Percentiles rank a stretch among this genome's conserved stretches.
Conservation (phyloP, 768 basidiomycete species). For the Suillus sp. region DNA sequence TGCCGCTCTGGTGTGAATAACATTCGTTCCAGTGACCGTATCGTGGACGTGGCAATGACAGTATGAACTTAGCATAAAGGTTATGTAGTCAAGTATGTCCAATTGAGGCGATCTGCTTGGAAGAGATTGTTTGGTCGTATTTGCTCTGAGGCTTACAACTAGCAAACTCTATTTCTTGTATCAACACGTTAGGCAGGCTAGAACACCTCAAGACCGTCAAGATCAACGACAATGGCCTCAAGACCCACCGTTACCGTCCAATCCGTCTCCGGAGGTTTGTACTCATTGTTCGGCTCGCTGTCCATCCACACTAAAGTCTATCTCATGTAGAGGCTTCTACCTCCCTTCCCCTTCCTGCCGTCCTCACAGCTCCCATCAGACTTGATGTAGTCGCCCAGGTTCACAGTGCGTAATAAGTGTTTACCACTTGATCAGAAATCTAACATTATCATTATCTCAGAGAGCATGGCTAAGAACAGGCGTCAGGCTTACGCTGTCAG, state of each 20-base stretch:
- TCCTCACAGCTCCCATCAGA: conserved; percentile 97
- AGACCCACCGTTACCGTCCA: conserved; percentile 90
- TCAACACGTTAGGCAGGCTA: conserved; percentile 7
- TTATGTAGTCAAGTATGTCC: not conserved
- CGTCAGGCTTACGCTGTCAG: conserved; percentile 96
- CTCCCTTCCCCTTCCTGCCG: conserved; percentile 92
- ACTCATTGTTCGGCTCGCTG: not conserved
- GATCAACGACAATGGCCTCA: conserved; percentile 73
- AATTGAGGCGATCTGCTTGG: not conserved
- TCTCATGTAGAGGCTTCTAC: conserved; percentile 68
- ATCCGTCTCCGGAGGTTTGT: conserved; percentile 71
- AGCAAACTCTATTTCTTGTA: conserved; percentile 28
- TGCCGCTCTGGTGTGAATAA: not conserved
- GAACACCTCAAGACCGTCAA: conserved; percentile 24
- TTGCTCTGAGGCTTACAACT: conserved; percentile 33
- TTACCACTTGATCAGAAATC: conserved; percentile 19
- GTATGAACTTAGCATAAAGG: no score
- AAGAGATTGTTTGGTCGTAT: conserved; percentile 10
- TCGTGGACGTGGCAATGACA: not conserved
- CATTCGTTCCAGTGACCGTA: not conserved
- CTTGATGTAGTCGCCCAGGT: conserved; percentile 98
- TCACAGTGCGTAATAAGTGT: conserved; percentile 81
- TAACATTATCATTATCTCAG: conserved; percentile 41
- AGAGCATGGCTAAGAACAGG: conserved; percentile 97
- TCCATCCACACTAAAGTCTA: conserved; percentile 4